phyloP scores from a whole-genome alignment of 192 early-diverging fungal species.

The Linnemannia hyalina region DNA sequence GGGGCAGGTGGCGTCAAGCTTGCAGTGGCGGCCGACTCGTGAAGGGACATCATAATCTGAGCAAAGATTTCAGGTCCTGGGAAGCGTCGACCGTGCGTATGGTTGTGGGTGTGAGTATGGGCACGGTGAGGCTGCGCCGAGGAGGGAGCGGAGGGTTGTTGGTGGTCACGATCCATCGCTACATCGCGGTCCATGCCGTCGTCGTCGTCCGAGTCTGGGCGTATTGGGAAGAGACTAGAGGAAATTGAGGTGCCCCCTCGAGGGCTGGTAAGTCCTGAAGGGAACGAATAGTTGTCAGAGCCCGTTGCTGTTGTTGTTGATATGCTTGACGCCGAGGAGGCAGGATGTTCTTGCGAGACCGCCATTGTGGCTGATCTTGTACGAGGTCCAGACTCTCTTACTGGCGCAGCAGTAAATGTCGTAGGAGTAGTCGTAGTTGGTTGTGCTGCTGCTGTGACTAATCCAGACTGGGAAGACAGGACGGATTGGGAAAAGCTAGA shows the following conservation, averaged over 20 bases:
- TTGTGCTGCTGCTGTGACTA: not conserved
- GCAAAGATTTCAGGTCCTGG: slow-evolving; percentile 22
- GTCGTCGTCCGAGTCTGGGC: slow-evolving; percentile 44
- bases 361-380: slow-evolving; percentile 5
- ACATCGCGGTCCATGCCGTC: slow-evolving; percentile 24
- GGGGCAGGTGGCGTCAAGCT: not conserved
- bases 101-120: not conserved
- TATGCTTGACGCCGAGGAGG: slow-evolving; percentile 8
- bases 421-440: not conserved
- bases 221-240: slow-evolving; percentile 34
- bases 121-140: not conserved
- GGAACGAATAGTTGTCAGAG: slow-evolving; percentile 17
- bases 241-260: slow-evolving; percentile 45
- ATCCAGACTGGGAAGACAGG: not conserved
- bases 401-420: not conserved
- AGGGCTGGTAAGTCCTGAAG: slow-evolving; percentile 24
- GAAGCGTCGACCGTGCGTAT: not conserved
- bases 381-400: not conserved
- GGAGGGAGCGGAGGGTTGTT: not conserved
- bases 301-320: not conserved
- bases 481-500: not conserved
- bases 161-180: not conserved
- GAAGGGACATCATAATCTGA: slow-evolving; percentile 26
- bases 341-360: not conserved
- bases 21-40: not conserved